Evolutionary conservation across 306 rosid species (phyloP), one percentile per base, ranked within the genome.

Genomic region (Morella rubra): DNA sequence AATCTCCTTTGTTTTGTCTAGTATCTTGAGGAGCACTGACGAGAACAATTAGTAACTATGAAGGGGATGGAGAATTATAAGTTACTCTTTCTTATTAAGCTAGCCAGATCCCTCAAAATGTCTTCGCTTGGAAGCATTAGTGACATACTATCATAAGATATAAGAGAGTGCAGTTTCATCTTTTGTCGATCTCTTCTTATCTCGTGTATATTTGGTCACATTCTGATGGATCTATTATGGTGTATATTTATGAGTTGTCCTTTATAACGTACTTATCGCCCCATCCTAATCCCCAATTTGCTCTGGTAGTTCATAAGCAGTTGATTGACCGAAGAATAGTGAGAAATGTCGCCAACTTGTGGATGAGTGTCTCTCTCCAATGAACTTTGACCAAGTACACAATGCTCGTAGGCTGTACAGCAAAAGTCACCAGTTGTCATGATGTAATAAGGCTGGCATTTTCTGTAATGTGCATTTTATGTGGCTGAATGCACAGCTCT

Each of bases 261-360:
- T 47, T 7, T 0, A 1, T 71, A 32, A 71, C 16, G 62, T 16
- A 16, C 3, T 42, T 1, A 44, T 73, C 52, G 65, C 71, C 76
- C 71, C 53, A 15, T 76, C 24, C 71, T 64, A 73, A 71, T 64
- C 16, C 42, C 20, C 67, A 42, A 69, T 40, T 52, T 69, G 61
- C 73, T 7, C 52, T 75, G 78, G 86, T 83, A 94, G 98, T 94
- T 18, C 92, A 94, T 76, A 94, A 94, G 89, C 98, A 92, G 86
- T 81, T 94, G 80, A 94, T 92, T 79, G 98, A 94, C 64, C n/a
- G n/a, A n/a, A n/a, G n/a, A n/a, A n/a, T n/a, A n/a, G n/a, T n/a
- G n/a, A n/a, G n/a, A n/a, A 94, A 94, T 83, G 98, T 80, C 89
- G 96, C 82, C 95, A 94, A 83, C 98, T 94, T 72, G 98, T 94